These are phyloP conservation scores for Colletotrichum agaves DNA, from an alignment of 2,329 filamentous ascomycete species.

Conservation along the genomic window DNA sequence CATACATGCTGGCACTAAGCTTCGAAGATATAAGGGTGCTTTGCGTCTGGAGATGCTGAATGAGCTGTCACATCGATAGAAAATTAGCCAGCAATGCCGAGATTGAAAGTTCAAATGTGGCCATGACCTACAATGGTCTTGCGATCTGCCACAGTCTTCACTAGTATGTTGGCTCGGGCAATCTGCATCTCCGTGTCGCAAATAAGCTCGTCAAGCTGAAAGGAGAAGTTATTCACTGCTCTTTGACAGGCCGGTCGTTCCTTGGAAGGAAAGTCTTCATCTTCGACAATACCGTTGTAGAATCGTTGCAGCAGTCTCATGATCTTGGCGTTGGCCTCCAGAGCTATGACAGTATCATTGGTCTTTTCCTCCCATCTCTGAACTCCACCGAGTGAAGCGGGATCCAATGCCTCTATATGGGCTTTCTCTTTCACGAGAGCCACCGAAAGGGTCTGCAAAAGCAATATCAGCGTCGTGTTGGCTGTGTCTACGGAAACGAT, in stretches of 20 bases:
- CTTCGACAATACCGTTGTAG: conserved; percentile 48
- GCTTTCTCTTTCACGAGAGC: conserved; percentile 1
- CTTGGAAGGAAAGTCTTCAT: conserved; percentile 38
- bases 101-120: no score
- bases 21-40: conserved; percentile 32
- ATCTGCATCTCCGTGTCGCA: conserved; percentile 22
- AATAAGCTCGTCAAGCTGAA: conserved; percentile 14
- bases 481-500: no score
- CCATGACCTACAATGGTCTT: conserved; percentile 11
- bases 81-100: no score
- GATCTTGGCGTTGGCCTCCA: conserved; percentile 52
- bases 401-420: not conserved
- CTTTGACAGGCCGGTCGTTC: not conserved
- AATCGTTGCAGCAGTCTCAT: conserved; percentile 42
- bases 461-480: no score
- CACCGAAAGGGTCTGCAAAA: no score
- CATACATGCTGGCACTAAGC: conserved; percentile 41
- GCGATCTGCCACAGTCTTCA: conserved; percentile 1
- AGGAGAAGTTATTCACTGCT: not conserved
- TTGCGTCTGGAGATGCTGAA: conserved; percentile 48
- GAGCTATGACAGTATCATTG: conserved; percentile 48
- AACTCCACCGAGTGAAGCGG: conserved; percentile 44
- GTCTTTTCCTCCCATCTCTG: conserved; percentile 52
- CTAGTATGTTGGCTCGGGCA: not conserved
- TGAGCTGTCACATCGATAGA: conserved; percentile 40